Conservation (phyloP, 768 basidiomycete genomes). For the Boletus fagicola region DNA sequence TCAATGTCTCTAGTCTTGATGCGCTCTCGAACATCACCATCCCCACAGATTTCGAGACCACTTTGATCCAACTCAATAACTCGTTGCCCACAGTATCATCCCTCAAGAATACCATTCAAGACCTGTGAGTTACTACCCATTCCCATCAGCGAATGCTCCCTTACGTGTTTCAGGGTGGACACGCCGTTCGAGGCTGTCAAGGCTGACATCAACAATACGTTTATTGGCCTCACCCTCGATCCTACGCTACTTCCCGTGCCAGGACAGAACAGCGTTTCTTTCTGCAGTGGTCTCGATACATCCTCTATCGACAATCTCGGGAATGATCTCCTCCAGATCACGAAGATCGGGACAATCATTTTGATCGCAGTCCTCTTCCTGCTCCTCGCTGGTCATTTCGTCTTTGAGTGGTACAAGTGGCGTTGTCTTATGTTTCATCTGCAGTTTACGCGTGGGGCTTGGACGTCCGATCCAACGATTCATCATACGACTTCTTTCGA, state of each 20-base stretch:
- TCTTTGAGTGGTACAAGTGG: constrained; percentile 91
- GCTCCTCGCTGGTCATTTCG: constrained; percentile 68
- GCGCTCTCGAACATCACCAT: constrained; percentile 76
- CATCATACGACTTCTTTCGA: constrained; percentile 35
- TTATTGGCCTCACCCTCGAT: constrained; percentile 69
- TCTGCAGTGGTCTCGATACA: constrained; percentile 79
- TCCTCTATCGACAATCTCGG: constrained; percentile 86
- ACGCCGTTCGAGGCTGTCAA: constrained; percentile 88
- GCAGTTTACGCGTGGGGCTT: constrained; percentile 70
- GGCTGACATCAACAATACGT: constrained; percentile 85
- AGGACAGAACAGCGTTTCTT: constrained; percentile 58
- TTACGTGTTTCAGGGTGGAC: constrained; percentile 52
- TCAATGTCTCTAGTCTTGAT: constrained; percentile 72
- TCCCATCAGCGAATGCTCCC: neutral
- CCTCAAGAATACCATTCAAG: constrained; percentile 64
- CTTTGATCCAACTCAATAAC: constrained; percentile 73
- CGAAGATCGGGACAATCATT: constrained; percentile 76
- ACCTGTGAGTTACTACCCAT: constrained; percentile 52
- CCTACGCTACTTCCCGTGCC: constrained; percentile 77
- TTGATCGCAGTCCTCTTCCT: constrained; percentile 69
- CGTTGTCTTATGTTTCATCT: constrained; percentile 63
- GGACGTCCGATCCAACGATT: constrained; percentile 70
- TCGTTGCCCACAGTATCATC: constrained; percentile 77
- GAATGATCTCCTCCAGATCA: constrained; percentile 70
- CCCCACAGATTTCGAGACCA: constrained; percentile 70